Base-by-base conservation (phyloP, 495 filamentous ascomycete genomes). In the Peziza echinospora region DNA sequence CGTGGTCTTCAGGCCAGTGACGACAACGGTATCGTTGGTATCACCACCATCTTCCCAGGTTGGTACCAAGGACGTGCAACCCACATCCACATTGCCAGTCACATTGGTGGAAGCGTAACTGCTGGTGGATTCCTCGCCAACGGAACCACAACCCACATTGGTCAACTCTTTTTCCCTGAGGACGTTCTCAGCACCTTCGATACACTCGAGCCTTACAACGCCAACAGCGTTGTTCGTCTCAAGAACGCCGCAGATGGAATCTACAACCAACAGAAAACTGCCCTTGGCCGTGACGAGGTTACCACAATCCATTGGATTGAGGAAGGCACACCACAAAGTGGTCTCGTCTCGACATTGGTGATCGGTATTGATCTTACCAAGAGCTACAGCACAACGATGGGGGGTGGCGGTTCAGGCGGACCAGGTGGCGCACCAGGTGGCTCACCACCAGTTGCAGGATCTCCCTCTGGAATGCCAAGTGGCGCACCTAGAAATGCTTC, bases 81-180 rank as follows among this genome's bases (percentile, higher is more conserved):
- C 3, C 75, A 77, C 57, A 67, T 69, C 34, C 73, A 77, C 51
- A 53, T 75, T 21, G 55, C 67, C 21, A 66, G 66, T 5, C 68
- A 71, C 53, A 58, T 66, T 34, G 65, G 66, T 48, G 60, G 64
- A 11, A 70, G 59, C 24, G 53, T 66, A 10, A 59, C 65, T 41
- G 53, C 62, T 6, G 72, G 75, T 61, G 67, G 65, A 41, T 72
- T 67, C n/a, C 61, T 67, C 50, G 63, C 62, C 10, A 64, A 67
- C 7, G 66, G 67, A 23, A 58, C 60, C 16, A 64, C 71, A 37
- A 60, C 64, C n/a, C 72, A 80, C 56, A 63, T 77, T 46, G 62
- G 75, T 47, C 75, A 80, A 57, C 50, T 79, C 11, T 80, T 75
- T 68, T 81, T 70, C 60, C 71, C 72, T 45, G 67, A 79, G 53